Conservation (phyloP, 352 stramenopile species). For the Phytophthora fragariaefolia region DNA sequence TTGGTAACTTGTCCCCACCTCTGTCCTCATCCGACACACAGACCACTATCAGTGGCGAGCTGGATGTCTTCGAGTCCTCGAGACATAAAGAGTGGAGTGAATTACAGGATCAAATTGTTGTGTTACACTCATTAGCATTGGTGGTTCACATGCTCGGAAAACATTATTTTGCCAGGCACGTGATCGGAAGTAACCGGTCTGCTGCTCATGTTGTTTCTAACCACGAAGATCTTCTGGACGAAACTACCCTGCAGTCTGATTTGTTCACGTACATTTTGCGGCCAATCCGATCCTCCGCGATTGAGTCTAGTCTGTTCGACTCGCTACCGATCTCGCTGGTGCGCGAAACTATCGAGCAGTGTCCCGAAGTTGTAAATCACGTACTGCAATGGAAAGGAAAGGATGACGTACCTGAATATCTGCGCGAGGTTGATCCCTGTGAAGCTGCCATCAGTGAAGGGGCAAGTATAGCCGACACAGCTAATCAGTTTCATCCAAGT, state of each 20-base stretch:
- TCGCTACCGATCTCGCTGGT: slow-evolving; percentile 78
- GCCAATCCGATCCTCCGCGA: slow-evolving; percentile 77
- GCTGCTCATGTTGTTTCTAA: not conserved
- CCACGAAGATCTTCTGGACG: slow-evolving; percentile 47
- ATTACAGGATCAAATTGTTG: slow-evolving; percentile 57
- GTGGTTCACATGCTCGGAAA: slow-evolving; percentile 63
- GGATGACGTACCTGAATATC: slow-evolving; percentile 57
- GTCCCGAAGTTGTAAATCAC: slow-evolving; percentile 79
- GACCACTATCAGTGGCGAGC: slow-evolving; percentile 8
- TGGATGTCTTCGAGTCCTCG: slow-evolving; percentile 52
- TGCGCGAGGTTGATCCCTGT: slow-evolving; percentile 43
- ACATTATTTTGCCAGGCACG: slow-evolving; percentile 55
- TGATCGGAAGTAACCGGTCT: not conserved
- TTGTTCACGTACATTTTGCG: slow-evolving; percentile 84
- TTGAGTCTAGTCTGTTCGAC: slow-evolving; percentile 80
- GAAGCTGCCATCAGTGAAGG: slow-evolving; percentile 5
- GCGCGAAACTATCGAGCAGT: slow-evolving; percentile 79
- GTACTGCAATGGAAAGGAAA: slow-evolving; percentile 81
- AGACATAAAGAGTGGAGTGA: slow-evolving; percentile 58
- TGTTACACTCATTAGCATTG: slow-evolving; percentile 64
- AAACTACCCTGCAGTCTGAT: slow-evolving; percentile 61
- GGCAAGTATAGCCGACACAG: not conserved
- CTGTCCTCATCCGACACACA: slow-evolving; percentile 16
- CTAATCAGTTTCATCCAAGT: slow-evolving; percentile 9
- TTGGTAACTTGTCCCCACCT: slow-evolving; percentile 33